Percentiles rank a stretch among this genome's conserved stretches.
phyloP scores from a whole-genome alignment of 129 eudicot species.

The Centella asiatica region DNA sequence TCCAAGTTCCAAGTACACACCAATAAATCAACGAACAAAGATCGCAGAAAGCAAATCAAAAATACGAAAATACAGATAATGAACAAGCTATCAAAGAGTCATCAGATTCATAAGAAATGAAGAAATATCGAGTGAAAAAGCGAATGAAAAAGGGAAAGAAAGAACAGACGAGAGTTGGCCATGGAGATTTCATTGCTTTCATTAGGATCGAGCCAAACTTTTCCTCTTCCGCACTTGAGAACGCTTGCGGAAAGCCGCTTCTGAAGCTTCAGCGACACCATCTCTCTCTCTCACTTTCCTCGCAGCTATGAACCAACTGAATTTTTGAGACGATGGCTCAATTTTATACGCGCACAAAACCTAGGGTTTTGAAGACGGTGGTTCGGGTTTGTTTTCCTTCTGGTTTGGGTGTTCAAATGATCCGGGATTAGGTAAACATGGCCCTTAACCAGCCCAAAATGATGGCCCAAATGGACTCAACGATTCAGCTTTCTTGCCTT shows the following conservation, averaged over 20 bases:
- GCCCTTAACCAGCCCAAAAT: too few relatives aligned
- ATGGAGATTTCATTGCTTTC: constrained; percentile 56
- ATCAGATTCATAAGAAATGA: too few relatives aligned
- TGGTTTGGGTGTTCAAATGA: too few relatives aligned
- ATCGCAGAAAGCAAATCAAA: too few relatives aligned
- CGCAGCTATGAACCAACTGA: constrained; percentile 20
- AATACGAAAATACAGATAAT: too few relatives aligned
- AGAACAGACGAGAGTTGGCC: constrained; percentile 56
- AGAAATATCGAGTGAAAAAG: not conserved
- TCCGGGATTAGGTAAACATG: too few relatives aligned
- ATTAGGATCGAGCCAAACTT: constrained; percentile 66
- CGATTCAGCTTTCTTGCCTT: too few relatives aligned
- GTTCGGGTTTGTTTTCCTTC: too few relatives aligned
- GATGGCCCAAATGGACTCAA: too few relatives aligned
- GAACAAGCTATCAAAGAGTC: too few relatives aligned
- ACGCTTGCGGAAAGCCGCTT: constrained; percentile 60
- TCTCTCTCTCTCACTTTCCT: constrained; percentile 13
- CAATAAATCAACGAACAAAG: too few relatives aligned
- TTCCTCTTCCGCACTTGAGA: constrained; percentile 53
- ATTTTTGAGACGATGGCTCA: constrained; percentile 1
- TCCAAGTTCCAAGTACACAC: too few relatives aligned
- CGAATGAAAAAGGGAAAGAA: not conserved
- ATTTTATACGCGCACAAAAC: not conserved
- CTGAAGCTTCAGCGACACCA: constrained; percentile 59
- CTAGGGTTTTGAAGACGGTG: constrained; percentile 4